Evolutionary conservation across 352 stramenopile genomes (phyloP).

Genomic region (Lagenidium giganteum): DNA sequence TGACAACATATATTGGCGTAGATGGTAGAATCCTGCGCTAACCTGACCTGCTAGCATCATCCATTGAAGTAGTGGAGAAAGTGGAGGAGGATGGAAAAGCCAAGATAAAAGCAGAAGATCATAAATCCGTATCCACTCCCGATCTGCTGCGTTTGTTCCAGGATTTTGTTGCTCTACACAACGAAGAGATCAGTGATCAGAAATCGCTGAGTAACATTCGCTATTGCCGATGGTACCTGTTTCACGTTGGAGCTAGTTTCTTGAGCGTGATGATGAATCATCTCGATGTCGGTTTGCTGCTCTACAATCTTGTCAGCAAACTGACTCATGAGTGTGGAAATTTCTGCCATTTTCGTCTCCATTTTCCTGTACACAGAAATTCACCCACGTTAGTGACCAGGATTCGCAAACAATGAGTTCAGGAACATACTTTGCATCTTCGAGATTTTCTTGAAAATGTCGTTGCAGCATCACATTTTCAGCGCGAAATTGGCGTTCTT

Average conservation of each 20-base stretch:
- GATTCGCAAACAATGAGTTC: not conserved
- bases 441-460: slow-evolving; percentile 83
- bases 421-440: slow-evolving; percentile 66
- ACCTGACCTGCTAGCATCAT: too few relatives aligned
- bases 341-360: slow-evolving; percentile 82
- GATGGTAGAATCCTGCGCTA: too few relatives aligned
- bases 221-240: slow-evolving; percentile 27
- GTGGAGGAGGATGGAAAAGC: slow-evolving; percentile 65
- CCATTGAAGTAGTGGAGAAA: slow-evolving; percentile 84
- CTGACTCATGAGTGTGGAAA: slow-evolving; percentile 80
- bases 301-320: slow-evolving; percentile 84
- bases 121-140: slow-evolving; percentile 77
- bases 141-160: slow-evolving; percentile 73
- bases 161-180: slow-evolving; percentile 61
- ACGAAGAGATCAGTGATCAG: not conserved
- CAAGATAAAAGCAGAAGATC: slow-evolving; percentile 83
- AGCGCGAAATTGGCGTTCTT: slow-evolving; percentile 48
- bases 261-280: slow-evolving; percentile 67
- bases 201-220: too few relatives aligned
- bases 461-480: slow-evolving; percentile 78
- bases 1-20: too few relatives aligned
- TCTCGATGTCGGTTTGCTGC: slow-evolving; percentile 73
- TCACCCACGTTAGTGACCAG: not conserved
- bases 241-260: slow-evolving; percentile 70
- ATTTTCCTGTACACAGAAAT: slow-evolving; percentile 44